Conservation (phyloP, 371 early-diverging fungal species). For the Dipsacomyces acuminosporus region DNA sequence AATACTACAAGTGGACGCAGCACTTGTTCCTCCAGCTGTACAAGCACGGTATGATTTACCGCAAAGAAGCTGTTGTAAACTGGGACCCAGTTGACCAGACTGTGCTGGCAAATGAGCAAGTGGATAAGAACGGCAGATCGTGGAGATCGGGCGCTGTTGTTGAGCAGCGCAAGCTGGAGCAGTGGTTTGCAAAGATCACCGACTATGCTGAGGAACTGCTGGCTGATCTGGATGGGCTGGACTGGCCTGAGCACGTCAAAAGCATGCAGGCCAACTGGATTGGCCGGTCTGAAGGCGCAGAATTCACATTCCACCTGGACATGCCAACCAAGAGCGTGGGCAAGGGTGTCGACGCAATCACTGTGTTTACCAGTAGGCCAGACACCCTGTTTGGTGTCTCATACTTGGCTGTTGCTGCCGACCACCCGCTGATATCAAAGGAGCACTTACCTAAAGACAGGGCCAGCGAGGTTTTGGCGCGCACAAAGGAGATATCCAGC, state of each 20-base stretch:
- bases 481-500: slow-evolving; percentile 52
- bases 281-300: slow-evolving; percentile 78
- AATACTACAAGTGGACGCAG: slow-evolving; percentile 92
- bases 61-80: slow-evolving; percentile 85
- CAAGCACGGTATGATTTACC: slow-evolving; percentile 76
- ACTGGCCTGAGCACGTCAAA: slow-evolving; percentile 89
- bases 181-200: slow-evolving; percentile 92
- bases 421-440: slow-evolving; percentile 56
- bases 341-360: slow-evolving; percentile 24
- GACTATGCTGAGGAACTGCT: slow-evolving; percentile 78
- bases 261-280: slow-evolving; percentile 94
- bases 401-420: slow-evolving; percentile 69
- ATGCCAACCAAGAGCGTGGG: not conserved
- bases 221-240: slow-evolving; percentile 70
- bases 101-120: slow-evolving; percentile 94
- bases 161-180: slow-evolving; percentile 74
- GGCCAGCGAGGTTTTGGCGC: slow-evolving; percentile 50
- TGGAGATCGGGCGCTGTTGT: slow-evolving; percentile 95
- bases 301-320: slow-evolving; percentile 58
- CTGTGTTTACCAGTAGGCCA: slow-evolving; percentile 78
- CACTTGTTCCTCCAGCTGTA: slow-evolving; percentile 74
- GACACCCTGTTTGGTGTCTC: slow-evolving; percentile 75
- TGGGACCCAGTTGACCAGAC: slow-evolving; percentile 97
- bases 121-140: slow-evolving; percentile 80
- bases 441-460: slow-evolving; percentile 50